Conservation (phyloP, 805 yeast genomes). For the Candida easanensis region DNA sequence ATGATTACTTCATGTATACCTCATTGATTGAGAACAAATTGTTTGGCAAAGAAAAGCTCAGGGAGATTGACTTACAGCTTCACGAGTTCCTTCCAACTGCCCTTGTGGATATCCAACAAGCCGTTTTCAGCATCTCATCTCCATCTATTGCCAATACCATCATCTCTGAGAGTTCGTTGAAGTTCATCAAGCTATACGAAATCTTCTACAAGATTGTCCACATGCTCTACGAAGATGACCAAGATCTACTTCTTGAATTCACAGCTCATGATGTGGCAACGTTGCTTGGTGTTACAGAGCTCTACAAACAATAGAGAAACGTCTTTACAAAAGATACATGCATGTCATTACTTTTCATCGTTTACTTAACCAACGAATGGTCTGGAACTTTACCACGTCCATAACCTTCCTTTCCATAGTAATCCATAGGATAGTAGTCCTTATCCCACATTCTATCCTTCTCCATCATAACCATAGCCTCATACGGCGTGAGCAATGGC, state of each 20-base stretch:
- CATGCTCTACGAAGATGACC: slow-evolving; percentile 34
- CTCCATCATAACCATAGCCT: slow-evolving; percentile 85
- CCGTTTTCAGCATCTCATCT: slow-evolving; percentile 57
- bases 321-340: neutral
- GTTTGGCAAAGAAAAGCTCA: slow-evolving; percentile 44
- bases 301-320: slow-evolving; percentile 7
- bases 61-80: slow-evolving; percentile 41
- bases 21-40: slow-evolving; percentile 62
- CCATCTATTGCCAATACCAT: slow-evolving; percentile 61
- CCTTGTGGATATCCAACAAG: slow-evolving; percentile 55
- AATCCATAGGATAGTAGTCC: slow-evolving; percentile 90
- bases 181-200: slow-evolving; percentile 42
- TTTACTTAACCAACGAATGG: slow-evolving; percentile 23
- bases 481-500: slow-evolving; percentile 93
- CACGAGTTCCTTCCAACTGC: slow-evolving; percentile 58
- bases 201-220: slow-evolving; percentile 34
- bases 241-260: slow-evolving; percentile 44
- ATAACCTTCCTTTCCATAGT: slow-evolving; percentile 84
- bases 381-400: slow-evolving; percentile 80
- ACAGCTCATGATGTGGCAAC: slow-evolving; percentile 60
- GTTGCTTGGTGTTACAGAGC: slow-evolving; percentile 62
- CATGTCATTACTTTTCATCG: neutral
- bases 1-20: slow-evolving; percentile 59
- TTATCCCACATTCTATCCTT: slow-evolving; percentile 65
- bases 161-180: slow-evolving; percentile 44